A percentile compares a stretch with the other conserved stretches of the same genome.
Evolutionary conservation across 1,139 yeast genomes (phyloP).

Genomic region (Candida freyschussii): DNA sequence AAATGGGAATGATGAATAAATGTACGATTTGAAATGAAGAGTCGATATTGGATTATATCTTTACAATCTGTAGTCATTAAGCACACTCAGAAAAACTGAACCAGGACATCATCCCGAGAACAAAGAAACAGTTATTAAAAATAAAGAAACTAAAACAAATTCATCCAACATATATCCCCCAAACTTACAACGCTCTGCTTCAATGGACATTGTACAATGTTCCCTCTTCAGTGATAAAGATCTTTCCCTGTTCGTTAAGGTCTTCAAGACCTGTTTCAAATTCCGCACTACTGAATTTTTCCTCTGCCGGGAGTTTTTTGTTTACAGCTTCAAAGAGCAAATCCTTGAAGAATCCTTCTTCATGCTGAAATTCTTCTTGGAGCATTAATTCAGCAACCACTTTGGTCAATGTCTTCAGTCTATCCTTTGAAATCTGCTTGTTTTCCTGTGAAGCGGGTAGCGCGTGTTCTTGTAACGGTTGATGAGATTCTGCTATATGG

Average conservation of each 20-base stretch:
- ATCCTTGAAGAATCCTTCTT: conserved; percentile 41
- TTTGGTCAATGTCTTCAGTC: conserved; percentile 42
- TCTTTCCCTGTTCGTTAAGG: conserved; percentile 51
- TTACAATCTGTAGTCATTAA: too few species aligned
- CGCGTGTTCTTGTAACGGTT: conserved; percentile 6
- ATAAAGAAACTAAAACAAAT: too few species aligned
- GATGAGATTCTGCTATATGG: conserved; percentile 21
- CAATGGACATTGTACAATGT: conserved; percentile 7
- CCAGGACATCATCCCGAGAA: too few species aligned
- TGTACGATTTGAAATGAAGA: too few species aligned
- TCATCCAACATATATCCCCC: too few species aligned
- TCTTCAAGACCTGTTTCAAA: conserved; percentile 46
- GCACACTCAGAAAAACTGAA: neutral
- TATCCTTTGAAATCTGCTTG: conserved; percentile 40
- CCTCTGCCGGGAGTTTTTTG: conserved; percentile 55
- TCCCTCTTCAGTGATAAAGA: conserved; percentile 52
- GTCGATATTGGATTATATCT: too few species aligned
- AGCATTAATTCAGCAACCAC: conserved; percentile 41
- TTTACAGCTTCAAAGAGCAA: conserved; percentile 43
- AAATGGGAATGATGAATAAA: conserved; percentile 2
- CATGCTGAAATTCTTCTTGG: conserved; percentile 44
- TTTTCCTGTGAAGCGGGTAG: conserved; percentile 5
- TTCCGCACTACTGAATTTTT: conserved; percentile 48
- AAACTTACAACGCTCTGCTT: too few species aligned
- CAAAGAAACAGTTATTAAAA: neutral